Conservation (phyloP, 2,329 filamentous ascomycete genomes). For the Huntiella abstrusa region DNA sequence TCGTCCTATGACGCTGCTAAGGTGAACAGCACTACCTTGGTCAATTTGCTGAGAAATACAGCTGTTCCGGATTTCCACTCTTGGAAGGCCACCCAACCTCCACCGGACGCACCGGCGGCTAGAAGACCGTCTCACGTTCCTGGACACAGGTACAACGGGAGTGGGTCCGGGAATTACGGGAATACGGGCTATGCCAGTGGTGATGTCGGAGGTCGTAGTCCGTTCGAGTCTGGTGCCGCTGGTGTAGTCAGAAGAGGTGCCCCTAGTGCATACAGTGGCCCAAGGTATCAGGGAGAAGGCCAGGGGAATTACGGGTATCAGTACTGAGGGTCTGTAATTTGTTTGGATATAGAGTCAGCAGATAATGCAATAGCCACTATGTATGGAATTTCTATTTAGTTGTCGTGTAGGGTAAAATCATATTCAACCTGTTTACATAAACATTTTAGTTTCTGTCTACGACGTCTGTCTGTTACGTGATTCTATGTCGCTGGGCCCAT, state of each 20-base stretch:
- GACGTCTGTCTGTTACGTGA: too few relatives aligned
- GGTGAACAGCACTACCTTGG: constrained; percentile 44
- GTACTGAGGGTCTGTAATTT: not conserved
- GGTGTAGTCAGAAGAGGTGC: not conserved
- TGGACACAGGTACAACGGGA: constrained; percentile 26
- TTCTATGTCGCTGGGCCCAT: too few relatives aligned
- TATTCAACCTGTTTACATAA: too few relatives aligned
- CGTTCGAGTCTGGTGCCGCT: constrained; percentile 4
- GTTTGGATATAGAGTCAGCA: not conserved
- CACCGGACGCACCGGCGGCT: constrained; percentile 13
- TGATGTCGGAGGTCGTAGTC: constrained; percentile 10
- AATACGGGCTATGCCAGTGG: constrained; percentile 29
- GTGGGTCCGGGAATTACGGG: constrained; percentile 12
- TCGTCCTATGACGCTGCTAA: constrained; percentile 8
- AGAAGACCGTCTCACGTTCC: constrained; percentile 15
- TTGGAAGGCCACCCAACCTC: constrained; percentile 26
- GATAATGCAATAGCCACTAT: not conserved
- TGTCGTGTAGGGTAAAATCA: too few relatives aligned
- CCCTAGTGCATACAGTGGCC: too few relatives aligned
- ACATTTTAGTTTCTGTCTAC: too few relatives aligned
- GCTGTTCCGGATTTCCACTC: constrained; percentile 41
- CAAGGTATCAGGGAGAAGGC: too few relatives aligned
- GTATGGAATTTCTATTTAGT: too few relatives aligned
- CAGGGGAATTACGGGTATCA: constrained; percentile 8
- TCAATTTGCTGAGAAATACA: constrained; percentile 49